These are phyloP conservation scores for Niebla homalea DNA, from an alignment of 495 filamentous ascomycete species.

Conservation along the genomic window DNA sequence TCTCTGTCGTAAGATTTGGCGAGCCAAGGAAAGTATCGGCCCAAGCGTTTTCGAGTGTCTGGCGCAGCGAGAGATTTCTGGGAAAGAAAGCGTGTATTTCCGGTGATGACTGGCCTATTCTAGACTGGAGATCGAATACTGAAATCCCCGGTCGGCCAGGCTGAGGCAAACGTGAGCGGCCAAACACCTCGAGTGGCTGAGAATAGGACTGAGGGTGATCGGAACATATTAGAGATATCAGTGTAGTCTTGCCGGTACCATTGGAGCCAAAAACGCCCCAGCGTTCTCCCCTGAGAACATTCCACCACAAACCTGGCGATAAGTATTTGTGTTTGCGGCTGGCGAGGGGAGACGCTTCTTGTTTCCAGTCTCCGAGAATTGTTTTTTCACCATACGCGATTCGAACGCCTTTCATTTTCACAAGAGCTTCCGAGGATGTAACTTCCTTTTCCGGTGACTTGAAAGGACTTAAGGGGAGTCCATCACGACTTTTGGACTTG, in stretches of 20 bases:
- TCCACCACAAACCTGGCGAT: slow-evolving; percentile 63
- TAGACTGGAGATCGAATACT: slow-evolving; percentile 79
- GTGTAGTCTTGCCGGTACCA: slow-evolving; percentile 81
- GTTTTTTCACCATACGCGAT: slow-evolving; percentile 68
- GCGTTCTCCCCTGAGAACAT: slow-evolving; percentile 63
- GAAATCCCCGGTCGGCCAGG: slow-evolving; percentile 62
- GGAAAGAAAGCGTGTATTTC: slow-evolving; percentile 93
- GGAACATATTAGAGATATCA: slow-evolving; percentile 82
- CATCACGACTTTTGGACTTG: slow-evolving; percentile 8
- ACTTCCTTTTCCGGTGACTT: not conserved
- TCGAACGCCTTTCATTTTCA: slow-evolving; percentile 73
- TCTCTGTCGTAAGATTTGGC: slow-evolving; percentile 45
- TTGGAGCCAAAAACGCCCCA: slow-evolving; percentile 92
- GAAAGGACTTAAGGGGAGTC: not conserved
- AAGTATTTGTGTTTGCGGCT: not conserved
- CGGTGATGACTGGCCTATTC: slow-evolving; percentile 83
- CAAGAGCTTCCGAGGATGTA: slow-evolving; percentile 43
- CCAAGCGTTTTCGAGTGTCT: slow-evolving; percentile 71
- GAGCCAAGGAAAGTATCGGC: slow-evolving; percentile 69
- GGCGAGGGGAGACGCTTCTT: slow-evolving; percentile 32
- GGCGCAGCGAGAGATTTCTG: slow-evolving; percentile 56
- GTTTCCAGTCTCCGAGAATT: slow-evolving; percentile 67
- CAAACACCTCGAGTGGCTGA: slow-evolving; percentile 73
- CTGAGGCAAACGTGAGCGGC: slow-evolving; percentile 63
- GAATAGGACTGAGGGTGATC: slow-evolving; percentile 94